Conservation (phyloP, 78 protist species). For the Cyanophora paradoxa region DNA sequence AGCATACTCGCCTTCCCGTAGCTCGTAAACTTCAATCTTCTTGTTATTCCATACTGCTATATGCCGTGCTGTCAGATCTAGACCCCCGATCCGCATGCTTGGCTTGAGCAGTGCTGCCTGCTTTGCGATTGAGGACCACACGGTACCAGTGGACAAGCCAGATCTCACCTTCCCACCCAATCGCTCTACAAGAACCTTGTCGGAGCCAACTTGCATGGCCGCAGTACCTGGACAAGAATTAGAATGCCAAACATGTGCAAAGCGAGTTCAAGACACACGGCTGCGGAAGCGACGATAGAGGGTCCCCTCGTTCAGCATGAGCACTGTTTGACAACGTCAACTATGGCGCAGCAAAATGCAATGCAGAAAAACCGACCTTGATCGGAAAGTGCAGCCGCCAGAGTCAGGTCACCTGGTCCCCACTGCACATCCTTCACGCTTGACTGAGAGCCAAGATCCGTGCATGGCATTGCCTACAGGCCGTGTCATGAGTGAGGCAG, state of each 20-base stretch:
- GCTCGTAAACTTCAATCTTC: slow-evolving; percentile 11
- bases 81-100: slow-evolving; percentile 1
- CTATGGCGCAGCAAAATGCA: too few species aligned
- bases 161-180: too few species aligned
- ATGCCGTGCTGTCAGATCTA: not conserved
- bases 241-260: not conserved
- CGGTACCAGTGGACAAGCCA: not conserved
- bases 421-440: not conserved
- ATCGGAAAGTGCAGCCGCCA: not conserved
- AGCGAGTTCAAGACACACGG: not conserved
- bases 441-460: too few species aligned
- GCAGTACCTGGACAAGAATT: not conserved
- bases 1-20: too few species aligned
- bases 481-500: not conserved
- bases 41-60: not conserved
- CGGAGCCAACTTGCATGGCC: not conserved
- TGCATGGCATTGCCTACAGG: not conserved
- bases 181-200: not conserved
- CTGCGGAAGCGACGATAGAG: not conserved
- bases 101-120: not conserved
- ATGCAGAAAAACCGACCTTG: too few species aligned
- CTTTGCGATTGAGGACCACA: not conserved
- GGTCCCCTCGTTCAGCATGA: slow-evolving; percentile 9
- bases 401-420: not conserved
- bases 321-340: too few species aligned